phyloP scores from a whole-genome alignment of 2,329 filamentous ascomycete genomes.

The Alternaria solani region DNA sequence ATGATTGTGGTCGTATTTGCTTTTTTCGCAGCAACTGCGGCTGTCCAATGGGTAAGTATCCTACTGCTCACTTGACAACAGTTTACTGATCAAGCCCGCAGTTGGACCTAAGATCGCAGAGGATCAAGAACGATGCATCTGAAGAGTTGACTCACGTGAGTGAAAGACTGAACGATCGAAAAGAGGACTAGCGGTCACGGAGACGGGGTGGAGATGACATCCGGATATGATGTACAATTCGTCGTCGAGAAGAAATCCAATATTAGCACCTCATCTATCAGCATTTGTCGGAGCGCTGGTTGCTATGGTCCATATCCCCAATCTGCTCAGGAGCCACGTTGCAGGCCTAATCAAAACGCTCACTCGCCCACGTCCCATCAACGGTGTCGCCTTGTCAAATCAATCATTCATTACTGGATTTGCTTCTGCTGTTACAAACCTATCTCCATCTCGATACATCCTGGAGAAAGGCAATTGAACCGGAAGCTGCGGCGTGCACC shows the following conservation, averaged over 20 bases:
- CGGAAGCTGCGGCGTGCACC: neutral
- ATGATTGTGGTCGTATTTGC: conserved; percentile 46
- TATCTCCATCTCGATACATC: neutral
- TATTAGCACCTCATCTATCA: neutral
- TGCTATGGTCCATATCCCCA: neutral
- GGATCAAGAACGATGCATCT: neutral
- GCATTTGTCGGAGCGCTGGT: neutral
- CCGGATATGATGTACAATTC: neutral
- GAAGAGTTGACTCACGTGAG: neutral
- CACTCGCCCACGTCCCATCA: neutral
- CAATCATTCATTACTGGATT: neutral
- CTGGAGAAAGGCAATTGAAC: neutral
- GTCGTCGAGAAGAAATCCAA: neutral
- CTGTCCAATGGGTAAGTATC: conserved; percentile 33
- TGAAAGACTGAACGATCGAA: neutral
- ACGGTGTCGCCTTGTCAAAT: neutral
- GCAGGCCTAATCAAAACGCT: neutral
- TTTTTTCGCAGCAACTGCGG: conserved; percentile 34
- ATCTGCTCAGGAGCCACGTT: no score
- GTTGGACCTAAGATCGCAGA: conserved; percentile 11
- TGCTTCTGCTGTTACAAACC: neutral
- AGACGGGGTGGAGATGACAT: neutral
- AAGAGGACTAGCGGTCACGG: neutral
- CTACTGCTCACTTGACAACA: neutral
- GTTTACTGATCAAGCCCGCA: neutral